Evolutionary conservation across 2,329 filamentous ascomycete species (phyloP).

Genomic region (Fusarium agapanthi): DNA sequence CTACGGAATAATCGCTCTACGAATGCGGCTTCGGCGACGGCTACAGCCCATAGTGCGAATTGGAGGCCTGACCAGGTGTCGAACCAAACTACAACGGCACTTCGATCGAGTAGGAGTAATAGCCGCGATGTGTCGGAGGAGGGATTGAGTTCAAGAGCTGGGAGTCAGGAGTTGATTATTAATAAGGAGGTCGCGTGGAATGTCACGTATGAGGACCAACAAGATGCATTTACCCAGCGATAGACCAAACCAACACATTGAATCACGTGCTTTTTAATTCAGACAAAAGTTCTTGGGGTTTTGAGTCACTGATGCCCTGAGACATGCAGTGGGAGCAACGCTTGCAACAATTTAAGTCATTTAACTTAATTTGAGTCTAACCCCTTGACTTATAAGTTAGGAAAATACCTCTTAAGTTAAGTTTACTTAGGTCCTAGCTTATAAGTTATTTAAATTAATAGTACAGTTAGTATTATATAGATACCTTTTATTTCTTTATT

Average conservation of each 20-base stretch:
- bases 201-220: constrained; percentile 19
- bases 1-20: constrained; percentile 14
- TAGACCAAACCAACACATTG: not conserved
- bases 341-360: too few relatives aligned
- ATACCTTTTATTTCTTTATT: too few relatives aligned
- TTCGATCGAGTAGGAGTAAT: not conserved
- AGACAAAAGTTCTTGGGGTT: not conserved
- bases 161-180: constrained; percentile 36
- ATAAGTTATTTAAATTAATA: too few relatives aligned
- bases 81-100: not conserved
- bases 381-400: too few relatives aligned
- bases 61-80: constrained; percentile 28
- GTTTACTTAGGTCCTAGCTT: too few relatives aligned
- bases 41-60: constrained; percentile 4
- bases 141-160: constrained; percentile 16
- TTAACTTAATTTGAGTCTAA: too few relatives aligned
- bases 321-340: not conserved
- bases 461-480: too few relatives aligned
- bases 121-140: constrained; percentile 21
- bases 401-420: too few relatives aligned
- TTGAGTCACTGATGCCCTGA: not conserved
- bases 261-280: not conserved
- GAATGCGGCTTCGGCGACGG: constrained; percentile 1
- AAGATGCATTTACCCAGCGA: not conserved
- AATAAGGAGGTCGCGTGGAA: constrained; percentile 32